Conservation (phyloP, 176 grass and related monocot species). For the Musa schizocarpa region DNA sequence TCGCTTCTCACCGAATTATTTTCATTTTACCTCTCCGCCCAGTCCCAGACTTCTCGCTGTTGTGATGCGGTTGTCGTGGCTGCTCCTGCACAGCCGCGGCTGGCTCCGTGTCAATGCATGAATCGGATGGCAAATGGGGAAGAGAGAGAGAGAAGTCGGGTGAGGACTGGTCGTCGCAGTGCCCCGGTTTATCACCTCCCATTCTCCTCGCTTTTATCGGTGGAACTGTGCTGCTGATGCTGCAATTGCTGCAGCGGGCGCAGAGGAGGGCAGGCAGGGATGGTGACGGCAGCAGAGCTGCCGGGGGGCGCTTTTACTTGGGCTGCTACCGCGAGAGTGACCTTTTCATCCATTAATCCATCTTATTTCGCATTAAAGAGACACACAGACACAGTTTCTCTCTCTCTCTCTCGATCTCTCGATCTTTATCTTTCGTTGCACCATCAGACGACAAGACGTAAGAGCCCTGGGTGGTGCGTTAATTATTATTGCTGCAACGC, state of each 20-base stretch:
- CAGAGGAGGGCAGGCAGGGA: background rate
- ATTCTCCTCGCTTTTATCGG: conserved; percentile 56
- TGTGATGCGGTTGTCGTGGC: conserved; percentile 5
- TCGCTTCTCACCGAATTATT: background rate
- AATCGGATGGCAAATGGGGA: background rate
- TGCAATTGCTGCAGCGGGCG: conserved; percentile 19
- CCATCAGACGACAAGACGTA: conserved; percentile 20
- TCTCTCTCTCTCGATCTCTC: background rate
- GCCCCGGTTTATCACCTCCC: conserved; percentile 5
- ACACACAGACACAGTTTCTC: no score
- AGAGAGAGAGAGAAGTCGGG: background rate
- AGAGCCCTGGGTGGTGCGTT: conserved; percentile 4
- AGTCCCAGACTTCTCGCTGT: background rate
- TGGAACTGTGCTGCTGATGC: conserved; percentile 22
- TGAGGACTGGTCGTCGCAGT: background rate
- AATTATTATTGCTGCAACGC: background rate
- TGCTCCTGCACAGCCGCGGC: background rate
- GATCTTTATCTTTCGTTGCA: background rate
- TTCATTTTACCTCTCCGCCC: no score
- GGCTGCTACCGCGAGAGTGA: background rate
- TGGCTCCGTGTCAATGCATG: conserved; percentile 10
- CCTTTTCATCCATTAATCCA: background rate
- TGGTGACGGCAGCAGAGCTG: conserved; percentile 8
- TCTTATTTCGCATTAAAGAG: conserved; percentile 4
- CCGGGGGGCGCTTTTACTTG: background rate